phyloP scores from a whole-genome alignment of 371 early-diverging fungal species.

The Syncephalastrum monosporum region DNA sequence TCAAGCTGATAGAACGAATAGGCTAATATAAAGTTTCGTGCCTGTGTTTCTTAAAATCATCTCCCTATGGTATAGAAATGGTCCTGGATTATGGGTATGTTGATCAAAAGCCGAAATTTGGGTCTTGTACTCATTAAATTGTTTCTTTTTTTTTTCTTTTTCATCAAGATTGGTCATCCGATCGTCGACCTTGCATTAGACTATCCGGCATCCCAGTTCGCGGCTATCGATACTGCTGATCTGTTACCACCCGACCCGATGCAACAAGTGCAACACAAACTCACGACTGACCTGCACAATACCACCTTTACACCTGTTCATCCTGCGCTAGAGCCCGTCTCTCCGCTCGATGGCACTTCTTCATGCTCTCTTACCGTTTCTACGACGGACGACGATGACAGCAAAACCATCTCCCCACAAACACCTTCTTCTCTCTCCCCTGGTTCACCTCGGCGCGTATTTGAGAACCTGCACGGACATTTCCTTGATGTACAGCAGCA shows the following conservation, averaged over 20 bases:
- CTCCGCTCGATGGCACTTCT: conserved; percentile 2
- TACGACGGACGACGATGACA: no score
- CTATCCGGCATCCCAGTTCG: conserved; percentile 17
- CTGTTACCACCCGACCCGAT: conserved; percentile 15
- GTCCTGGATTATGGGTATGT: conserved; percentile 37
- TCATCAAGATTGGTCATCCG: conserved; percentile 23
- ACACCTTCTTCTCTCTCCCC: not conserved
- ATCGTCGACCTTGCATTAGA: conserved; percentile 33
- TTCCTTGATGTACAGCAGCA: conserved; percentile 15
- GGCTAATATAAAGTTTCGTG: not conserved
- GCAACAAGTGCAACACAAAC: conserved; percentile 4
- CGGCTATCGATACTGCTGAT: conserved; percentile 20
- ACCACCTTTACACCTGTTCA: conserved; percentile 20
- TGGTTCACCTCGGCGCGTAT: not conserved
- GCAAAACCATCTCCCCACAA: not conserved
- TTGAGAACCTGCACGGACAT: conserved; percentile 30
- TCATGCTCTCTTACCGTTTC: not conserved
- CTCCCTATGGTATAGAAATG: conserved; percentile 12
- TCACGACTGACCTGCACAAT: not conserved
- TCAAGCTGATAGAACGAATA: no score
- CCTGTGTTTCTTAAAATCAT: not conserved
- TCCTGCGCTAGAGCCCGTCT: conserved; percentile 9
- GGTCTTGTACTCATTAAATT: not conserved
- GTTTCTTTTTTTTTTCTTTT: not conserved
- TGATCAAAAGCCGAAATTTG: not conserved